Evolutionary conservation across 164 flowering plant species (phyloP).

Genomic region (Stephania cephalantha): DNA sequence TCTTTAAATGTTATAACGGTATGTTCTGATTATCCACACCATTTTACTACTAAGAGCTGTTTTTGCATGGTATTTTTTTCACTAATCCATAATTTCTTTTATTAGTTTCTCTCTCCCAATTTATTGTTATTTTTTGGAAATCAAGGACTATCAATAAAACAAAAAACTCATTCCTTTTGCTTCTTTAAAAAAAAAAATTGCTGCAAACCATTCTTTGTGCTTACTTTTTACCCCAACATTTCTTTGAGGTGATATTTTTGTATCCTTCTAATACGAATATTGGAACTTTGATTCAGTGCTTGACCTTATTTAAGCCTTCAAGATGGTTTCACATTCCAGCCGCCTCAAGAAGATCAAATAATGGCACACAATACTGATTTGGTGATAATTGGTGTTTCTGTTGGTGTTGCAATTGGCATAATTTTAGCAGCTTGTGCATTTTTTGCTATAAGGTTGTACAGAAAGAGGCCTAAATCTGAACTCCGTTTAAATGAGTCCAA

Average conservation of each 20-base stretch:
- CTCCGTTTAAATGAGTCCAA: conserved; percentile 34
- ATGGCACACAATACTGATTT: conserved; percentile 55
- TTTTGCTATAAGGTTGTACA: conserved; percentile 60
- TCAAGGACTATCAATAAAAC: not conserved
- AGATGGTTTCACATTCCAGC: conserved; percentile 41
- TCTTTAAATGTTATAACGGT: not conserved
- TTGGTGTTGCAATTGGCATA: conserved; percentile 72
- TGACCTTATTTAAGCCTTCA: conserved; percentile 21
- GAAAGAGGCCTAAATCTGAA: conserved; percentile 36
- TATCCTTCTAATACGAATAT: not conserved
- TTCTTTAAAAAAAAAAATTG: no score
- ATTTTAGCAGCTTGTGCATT: conserved; percentile 53
- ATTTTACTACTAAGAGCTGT: not conserved
- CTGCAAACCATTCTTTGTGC: not conserved
- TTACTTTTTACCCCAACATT: not conserved
- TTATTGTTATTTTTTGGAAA: not conserved
- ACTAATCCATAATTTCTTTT: not conserved
- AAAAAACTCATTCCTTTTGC: not conserved
- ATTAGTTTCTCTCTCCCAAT: not conserved
- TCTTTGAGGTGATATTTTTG: not conserved
- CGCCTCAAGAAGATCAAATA: conserved; percentile 25
- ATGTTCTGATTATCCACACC: not conserved
- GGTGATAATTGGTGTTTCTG: conserved; percentile 62
- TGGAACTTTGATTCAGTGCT: conserved; percentile 6
- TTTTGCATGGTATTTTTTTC: not conserved